A percentile compares a stretch with the other conserved stretches of the same genome.
phyloP scores from a whole-genome alignment of 2,329 filamentous ascomycete genomes.

The Clarireedia paspali region DNA sequence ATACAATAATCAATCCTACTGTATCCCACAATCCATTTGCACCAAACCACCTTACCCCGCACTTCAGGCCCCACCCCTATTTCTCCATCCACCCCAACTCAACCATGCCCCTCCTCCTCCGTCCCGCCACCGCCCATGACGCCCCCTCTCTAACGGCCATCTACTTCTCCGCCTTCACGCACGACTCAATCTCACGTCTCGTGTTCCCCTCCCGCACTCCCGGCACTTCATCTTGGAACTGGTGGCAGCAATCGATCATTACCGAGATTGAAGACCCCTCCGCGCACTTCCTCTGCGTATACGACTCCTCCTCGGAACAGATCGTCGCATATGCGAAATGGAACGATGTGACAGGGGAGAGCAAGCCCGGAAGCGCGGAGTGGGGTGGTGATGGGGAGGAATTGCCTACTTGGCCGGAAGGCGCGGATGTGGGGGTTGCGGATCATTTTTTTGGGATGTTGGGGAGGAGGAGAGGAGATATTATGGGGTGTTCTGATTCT shows the following conservation, averaged over 20 bases:
- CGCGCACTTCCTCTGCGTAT: slow-evolving; percentile 35
- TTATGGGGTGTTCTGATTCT: slow-evolving; percentile 29
- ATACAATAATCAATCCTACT: neutral
- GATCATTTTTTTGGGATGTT: slow-evolving; percentile 35
- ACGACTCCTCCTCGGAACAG: slow-evolving; percentile 25
- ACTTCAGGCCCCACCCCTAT: neutral
- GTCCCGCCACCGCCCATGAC: slow-evolving; percentile 36
- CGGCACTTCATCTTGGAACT: slow-evolving; percentile 20
- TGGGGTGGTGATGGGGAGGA: slow-evolving; percentile 18
- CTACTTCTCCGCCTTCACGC: slow-evolving; percentile 35
- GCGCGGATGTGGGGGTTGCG: slow-evolving; percentile 32
- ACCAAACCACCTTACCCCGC: too few relatives aligned
- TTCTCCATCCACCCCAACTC: neutral
- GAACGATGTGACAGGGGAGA: slow-evolving; percentile 27
- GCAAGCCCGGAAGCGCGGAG: slow-evolving; percentile 1
- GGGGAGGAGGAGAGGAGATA: slow-evolving; percentile 28
- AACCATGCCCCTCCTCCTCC: slow-evolving; percentile 27
- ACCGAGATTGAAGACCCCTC: slow-evolving; percentile 35
- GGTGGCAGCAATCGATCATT: slow-evolving; percentile 31
- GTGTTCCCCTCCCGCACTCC: slow-evolving; percentile 30
- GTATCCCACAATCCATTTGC: too few relatives aligned
- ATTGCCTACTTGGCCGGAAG: slow-evolving; percentile 33
- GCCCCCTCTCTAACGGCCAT: neutral
- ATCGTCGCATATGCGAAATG: slow-evolving; percentile 43
- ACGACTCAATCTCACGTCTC: slow-evolving; percentile 31